These are phyloP conservation scores for Metschnikowia santaceciliae DNA, from an alignment of 805 yeast species.

Conservation along the genomic window DNA sequence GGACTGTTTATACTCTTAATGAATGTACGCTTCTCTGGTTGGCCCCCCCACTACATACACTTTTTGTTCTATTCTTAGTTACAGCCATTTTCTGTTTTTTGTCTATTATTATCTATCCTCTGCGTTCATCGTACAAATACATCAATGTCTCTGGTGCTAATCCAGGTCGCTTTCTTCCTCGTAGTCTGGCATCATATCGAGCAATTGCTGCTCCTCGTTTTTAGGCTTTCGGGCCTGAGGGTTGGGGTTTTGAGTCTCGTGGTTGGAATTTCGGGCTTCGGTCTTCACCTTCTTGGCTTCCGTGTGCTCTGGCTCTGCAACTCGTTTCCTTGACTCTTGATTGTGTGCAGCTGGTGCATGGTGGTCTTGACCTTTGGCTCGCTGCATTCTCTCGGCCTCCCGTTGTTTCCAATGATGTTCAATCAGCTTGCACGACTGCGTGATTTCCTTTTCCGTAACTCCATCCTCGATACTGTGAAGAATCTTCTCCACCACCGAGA, in stretches of 20 bases:
- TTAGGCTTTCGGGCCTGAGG: neutral
- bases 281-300: conserved; percentile 7
- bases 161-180: conserved; percentile 21
- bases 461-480: conserved; percentile 82
- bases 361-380: conserved; percentile 7
- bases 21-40: no score
- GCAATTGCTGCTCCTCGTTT: neutral
- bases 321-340: conserved; percentile 8
- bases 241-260: neutral
- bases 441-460: conserved; percentile 73
- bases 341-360: conserved; percentile 6
- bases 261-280: conserved; percentile 8
- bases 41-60: no score
- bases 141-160: neutral
- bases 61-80: no score
- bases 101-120: neutral
- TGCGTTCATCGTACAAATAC: neutral
- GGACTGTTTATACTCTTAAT: no score
- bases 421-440: conserved; percentile 53
- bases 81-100: no score
- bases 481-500: conserved; percentile 75
- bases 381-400: conserved; percentile 34
- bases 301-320: conserved; percentile 4
- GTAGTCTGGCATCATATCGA: conserved; percentile 13
- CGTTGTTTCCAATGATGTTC: conserved; percentile 61